These are phyloP conservation scores for Ascochyta lentis DNA, from an alignment of 2,329 filamentous ascomycete genomes.

Conservation along the genomic window DNA sequence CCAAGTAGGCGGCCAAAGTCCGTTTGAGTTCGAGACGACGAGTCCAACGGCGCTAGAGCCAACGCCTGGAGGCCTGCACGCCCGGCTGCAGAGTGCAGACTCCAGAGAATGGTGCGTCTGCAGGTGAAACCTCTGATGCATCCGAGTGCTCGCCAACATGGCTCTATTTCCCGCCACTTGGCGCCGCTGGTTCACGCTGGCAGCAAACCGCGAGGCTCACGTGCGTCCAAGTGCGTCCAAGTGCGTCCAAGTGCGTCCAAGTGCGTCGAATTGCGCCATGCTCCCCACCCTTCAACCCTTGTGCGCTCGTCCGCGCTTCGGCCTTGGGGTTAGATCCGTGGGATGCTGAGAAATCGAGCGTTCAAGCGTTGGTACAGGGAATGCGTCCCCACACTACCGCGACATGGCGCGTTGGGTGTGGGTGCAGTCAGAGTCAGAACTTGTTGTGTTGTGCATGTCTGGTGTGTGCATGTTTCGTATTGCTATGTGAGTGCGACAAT, in stretches of 20 bases:
- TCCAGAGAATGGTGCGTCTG: constrained; percentile 26
- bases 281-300: constrained; percentile 22
- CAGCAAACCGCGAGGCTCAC: constrained; percentile 19
- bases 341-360: constrained; percentile 27
- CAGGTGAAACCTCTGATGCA: constrained; percentile 29
- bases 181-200: background rate
- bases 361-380: background rate
- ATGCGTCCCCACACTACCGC: constrained; percentile 5
- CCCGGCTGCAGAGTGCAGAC: constrained; percentile 19
- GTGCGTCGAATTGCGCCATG: constrained; percentile 20
- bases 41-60: background rate
- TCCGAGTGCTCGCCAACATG: constrained; percentile 17
- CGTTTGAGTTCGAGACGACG: constrained; percentile 19
- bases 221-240: constrained; percentile 27
- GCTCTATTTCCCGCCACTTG: constrained; percentile 13
- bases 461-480: background rate
- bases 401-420: background rate
- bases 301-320: constrained; percentile 12
- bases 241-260: constrained; percentile 28
- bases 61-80: background rate
- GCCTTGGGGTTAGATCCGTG: constrained; percentile 20
- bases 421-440: background rate
- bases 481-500: background rate
- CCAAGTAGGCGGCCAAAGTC: constrained; percentile 6
- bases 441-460: background rate